Evolutionary conservation across 2,329 filamentous ascomycete genomes (phyloP), one percentile per base, ranked within the genome.

Genomic region (Neonectria neomacrospora): DNA sequence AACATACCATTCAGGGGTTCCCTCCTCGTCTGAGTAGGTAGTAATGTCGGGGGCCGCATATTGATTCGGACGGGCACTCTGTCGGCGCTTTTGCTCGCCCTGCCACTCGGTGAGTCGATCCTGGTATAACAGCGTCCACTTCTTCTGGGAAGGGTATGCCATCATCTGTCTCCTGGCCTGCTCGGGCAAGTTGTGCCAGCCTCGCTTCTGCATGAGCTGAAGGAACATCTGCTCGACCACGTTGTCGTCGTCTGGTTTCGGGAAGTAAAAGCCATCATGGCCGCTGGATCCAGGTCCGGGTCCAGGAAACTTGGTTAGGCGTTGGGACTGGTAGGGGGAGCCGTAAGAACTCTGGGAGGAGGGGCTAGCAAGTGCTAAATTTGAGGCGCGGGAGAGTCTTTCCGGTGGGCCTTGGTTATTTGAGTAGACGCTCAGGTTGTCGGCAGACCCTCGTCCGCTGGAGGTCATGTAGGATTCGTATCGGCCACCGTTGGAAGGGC

Each of bases 1-100:
- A 56, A 99, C 95, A 78, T 97, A 99, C 95, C 95, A 99, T 80
- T 98, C 95, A 3, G 96, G 96, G 53, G 93, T 96, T 47, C 94
- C 95, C 78, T 98, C 96, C 77, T 98, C 95, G 75, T 97, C 94
- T 8, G 93, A 93, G 71, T 92, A 89, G 44, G 89, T 88, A 42
- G 93, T 86, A 63, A 95, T 87, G 70, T 91, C 90, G 63, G 88
- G 78, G 76, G 86, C 87, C 60, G 90, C 86, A 69, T 90, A 91
- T 68, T 92, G 88, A 67, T 90, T 90, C 6, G 91, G 85, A 65
- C 90, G 89, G 37, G 90, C 88, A 56, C 92, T 91, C 72, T 90
- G 88, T 70, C 92, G 86, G 71, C 94, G 89, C 80, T 95, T 97
- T 80, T 97, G 93, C 75, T 98, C 95, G 44, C 94, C 93, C 82